A percentile compares a stretch with the other conserved stretches of the same genome.
Evolutionary conservation across 2,329 filamentous ascomycete species (phyloP).

Genomic region (Fusarium torreyae): DNA sequence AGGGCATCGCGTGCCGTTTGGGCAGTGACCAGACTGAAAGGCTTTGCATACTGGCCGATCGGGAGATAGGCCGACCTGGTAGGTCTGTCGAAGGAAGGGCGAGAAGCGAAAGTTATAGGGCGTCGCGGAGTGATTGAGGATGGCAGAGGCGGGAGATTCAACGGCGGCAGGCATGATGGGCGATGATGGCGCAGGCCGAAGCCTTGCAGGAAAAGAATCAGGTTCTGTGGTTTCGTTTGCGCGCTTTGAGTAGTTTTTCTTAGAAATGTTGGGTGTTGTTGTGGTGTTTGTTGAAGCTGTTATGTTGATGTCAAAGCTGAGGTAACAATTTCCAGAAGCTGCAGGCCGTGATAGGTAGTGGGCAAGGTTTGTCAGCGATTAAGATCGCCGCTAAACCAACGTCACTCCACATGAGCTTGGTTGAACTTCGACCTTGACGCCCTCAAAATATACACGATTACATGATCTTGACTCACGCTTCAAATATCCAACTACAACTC

Average conservation of each 20-base stretch:
- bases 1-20: slow-evolving; percentile 85
- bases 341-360: slow-evolving; percentile 12
- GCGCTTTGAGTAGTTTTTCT: background rate
- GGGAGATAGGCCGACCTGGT: slow-evolving; percentile 86
- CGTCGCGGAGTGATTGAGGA: slow-evolving; percentile 71
- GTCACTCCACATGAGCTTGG: slow-evolving; percentile 26
- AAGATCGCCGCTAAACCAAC: slow-evolving; percentile 21
- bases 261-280: background rate
- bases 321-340: slow-evolving; percentile 39
- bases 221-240: background rate
- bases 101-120: slow-evolving; percentile 85
- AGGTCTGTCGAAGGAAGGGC: slow-evolving; percentile 85
- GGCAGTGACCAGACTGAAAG: slow-evolving; percentile 88
- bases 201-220: slow-evolving; percentile 5
- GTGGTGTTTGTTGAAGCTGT: slow-evolving; percentile 2
- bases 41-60: slow-evolving; percentile 88
- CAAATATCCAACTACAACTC: no score
- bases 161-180: slow-evolving; percentile 53
- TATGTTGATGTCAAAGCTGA: slow-evolving; percentile 19
- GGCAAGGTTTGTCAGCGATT: slow-evolving; percentile 41
- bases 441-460: no score
- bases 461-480: no score
- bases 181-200: slow-evolving; percentile 24
- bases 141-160: slow-evolving; percentile 56
- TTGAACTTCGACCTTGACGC: background rate